Percentiles rank a stretch among this genome's conserved stretches.
Conservation (phyloP, 2,329 filamentous ascomycete species). For the Sporothrix dimorphospora region DNA sequence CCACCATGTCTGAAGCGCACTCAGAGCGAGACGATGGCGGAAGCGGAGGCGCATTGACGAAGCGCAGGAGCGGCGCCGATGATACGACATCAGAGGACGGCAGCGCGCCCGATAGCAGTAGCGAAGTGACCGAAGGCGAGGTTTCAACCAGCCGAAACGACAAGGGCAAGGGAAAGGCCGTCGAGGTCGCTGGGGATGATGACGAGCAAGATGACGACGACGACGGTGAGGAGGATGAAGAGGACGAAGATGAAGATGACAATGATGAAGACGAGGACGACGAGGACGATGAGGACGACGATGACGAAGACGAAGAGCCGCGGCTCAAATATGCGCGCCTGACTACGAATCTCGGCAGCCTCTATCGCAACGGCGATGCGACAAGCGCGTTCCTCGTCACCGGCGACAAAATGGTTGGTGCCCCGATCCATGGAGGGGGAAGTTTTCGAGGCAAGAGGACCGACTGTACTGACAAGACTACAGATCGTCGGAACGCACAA, state of each 20-base stretch:
- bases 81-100: background rate
- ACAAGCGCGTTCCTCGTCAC: constrained; percentile 89
- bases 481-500: constrained; percentile 94
- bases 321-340: constrained; percentile 89
- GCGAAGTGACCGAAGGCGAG: background rate
- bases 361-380: constrained; percentile 94
- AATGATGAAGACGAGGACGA: constrained; percentile 57
- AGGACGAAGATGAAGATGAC: constrained; percentile 42
- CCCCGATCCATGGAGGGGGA: background rate
- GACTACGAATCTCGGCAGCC: constrained; percentile 74
- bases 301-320: constrained; percentile 91
- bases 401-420: constrained; percentile 90
- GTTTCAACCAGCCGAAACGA: background rate
- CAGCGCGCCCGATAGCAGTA: background rate
- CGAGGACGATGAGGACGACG: constrained; percentile 70
- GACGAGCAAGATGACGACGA: constrained; percentile 71
- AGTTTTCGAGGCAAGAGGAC: background rate
- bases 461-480: background rate
- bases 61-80: background rate
- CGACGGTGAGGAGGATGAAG: constrained; percentile 36
- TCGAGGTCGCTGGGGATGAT: constrained; percentile 50
- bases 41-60: background rate
- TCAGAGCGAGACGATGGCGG: constrained; percentile 25
- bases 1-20: constrained; percentile 32
- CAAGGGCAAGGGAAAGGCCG: constrained; percentile 25